Conservation (phyloP, 1,284 basidiomycete species). For the Rhodofomes roseus region DNA sequence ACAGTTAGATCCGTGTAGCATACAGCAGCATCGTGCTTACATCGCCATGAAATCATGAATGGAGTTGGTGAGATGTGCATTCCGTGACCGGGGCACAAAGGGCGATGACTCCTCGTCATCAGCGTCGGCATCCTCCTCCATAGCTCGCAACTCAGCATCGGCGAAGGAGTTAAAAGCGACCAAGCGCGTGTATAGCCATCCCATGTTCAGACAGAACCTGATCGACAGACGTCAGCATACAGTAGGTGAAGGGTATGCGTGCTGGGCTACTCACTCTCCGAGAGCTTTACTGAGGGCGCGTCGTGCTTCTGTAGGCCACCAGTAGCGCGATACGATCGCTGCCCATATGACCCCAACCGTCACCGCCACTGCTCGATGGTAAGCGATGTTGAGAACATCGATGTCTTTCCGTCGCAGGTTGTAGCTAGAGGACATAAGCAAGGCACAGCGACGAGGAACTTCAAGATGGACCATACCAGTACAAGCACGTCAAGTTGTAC, state of each 20-base stretch:
- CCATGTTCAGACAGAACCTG: conserved; percentile 79
- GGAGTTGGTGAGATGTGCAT: conserved; percentile 51
- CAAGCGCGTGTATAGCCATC: conserved; percentile 81
- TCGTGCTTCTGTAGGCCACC: conserved; percentile 95
- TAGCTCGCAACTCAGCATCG: conserved; percentile 16
- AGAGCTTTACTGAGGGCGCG: conserved; percentile 82
- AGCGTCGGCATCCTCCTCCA: conserved; percentile 24
- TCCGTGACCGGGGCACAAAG: conserved; percentile 34
- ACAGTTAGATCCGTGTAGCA: neutral
- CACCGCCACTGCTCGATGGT: conserved; percentile 79
- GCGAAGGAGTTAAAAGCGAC: conserved; percentile 72
- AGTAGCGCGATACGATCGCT: conserved; percentile 79
- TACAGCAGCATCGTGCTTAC: conserved; percentile 37
- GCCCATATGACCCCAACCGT: conserved; percentile 89
- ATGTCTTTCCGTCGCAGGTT: conserved; percentile 74
- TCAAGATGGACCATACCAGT: conserved; percentile 50
- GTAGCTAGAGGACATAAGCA: conserved; percentile 50
- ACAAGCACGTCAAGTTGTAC: conserved; percentile 90
- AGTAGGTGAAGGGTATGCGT: neutral
- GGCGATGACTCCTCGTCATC: conserved; percentile 32
- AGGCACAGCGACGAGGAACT: neutral
- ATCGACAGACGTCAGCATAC: neutral
- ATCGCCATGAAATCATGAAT: conserved; percentile 89
- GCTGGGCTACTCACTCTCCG: conserved; percentile 64
- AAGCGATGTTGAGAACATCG: conserved; percentile 71